Conservation (phyloP, 2,329 filamentous ascomycete species). For the Capronia coronata region DNA sequence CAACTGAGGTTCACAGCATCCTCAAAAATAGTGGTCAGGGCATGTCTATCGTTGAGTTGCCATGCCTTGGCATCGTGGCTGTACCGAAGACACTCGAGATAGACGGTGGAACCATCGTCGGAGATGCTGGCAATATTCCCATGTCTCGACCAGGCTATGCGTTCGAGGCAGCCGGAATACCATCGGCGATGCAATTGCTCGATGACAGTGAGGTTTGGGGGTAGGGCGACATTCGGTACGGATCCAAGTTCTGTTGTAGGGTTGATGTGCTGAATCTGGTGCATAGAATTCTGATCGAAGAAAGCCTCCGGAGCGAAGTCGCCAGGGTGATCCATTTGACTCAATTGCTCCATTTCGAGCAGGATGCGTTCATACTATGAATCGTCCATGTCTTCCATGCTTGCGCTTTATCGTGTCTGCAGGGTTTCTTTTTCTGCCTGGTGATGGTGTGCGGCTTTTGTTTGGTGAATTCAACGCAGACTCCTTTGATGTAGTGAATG, state of each 20-base stretch:
- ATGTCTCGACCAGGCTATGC: constrained; percentile 25
- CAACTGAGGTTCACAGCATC: constrained; percentile 66
- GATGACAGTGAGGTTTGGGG: constrained; percentile 16
- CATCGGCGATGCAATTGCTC: constrained; percentile 18
- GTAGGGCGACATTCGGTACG: constrained; percentile 15
- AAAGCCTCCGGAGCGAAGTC: constrained; percentile 26
- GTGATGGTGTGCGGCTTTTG: too few relatives aligned
- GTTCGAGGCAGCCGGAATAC: constrained; percentile 21
- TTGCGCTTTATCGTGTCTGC: neutral
- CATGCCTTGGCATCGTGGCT: constrained; percentile 17
- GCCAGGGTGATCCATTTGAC: constrained; percentile 17
- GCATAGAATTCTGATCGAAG: constrained; percentile 23
- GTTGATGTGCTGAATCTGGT: constrained; percentile 24
- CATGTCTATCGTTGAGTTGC: constrained; percentile 13
- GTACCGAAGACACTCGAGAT: constrained; percentile 20
- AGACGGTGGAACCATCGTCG: constrained; percentile 22
- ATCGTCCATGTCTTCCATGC: neutral
- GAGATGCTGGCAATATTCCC: constrained; percentile 26
- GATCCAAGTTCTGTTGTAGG: constrained; percentile 12
- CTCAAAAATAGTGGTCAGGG: constrained; percentile 21
- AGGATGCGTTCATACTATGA: constrained; percentile 1
- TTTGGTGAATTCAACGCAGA: neutral
- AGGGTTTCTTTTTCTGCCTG: too few relatives aligned
- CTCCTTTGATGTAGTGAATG: too few relatives aligned
- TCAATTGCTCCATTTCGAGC: constrained; percentile 8